A percentile compares a stretch with the other conserved stretches of the same genome.
phyloP scores from a whole-genome alignment of 2,329 filamentous ascomycete genomes.

The Fusarium gaditjirri region DNA sequence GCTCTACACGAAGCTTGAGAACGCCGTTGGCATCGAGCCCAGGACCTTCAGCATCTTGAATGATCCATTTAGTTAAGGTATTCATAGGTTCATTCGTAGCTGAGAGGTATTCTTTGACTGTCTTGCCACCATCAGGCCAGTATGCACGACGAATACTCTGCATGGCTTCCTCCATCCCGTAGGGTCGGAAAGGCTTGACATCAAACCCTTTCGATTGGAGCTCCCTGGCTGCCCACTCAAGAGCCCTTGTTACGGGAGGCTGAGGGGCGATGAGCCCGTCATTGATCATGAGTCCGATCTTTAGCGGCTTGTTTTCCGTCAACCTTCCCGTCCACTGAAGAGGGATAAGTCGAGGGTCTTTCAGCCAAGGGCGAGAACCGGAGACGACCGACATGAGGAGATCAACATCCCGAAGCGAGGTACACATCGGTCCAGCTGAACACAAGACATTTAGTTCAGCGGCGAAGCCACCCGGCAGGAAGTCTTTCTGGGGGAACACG shows the following conservation, averaged over 20 bases:
- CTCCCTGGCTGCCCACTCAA: slow-evolving; percentile 47
- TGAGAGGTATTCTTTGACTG: slow-evolving; percentile 19
- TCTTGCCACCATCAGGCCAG: slow-evolving; percentile 42
- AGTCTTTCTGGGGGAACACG: slow-evolving; percentile 43
- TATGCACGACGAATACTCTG: slow-evolving; percentile 28
- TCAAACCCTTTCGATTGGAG: neutral
- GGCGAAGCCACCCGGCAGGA: slow-evolving; percentile 34
- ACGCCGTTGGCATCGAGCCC: slow-evolving; percentile 28
- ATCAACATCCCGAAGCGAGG: slow-evolving; percentile 49
- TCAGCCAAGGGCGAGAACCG: slow-evolving; percentile 40
- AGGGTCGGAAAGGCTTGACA: slow-evolving; percentile 26
- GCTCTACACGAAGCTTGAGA: slow-evolving; percentile 38
- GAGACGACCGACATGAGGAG: slow-evolving; percentile 47
- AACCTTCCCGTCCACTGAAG: slow-evolving; percentile 43
- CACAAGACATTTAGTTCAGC: slow-evolving; percentile 50
- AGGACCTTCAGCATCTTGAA: slow-evolving; percentile 26
- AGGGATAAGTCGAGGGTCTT: slow-evolving; percentile 47
- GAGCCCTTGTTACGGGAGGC: slow-evolving; percentile 50
- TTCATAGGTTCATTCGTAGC: slow-evolving; percentile 44
- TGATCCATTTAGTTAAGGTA: slow-evolving; percentile 43
- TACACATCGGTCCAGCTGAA: slow-evolving; percentile 50
- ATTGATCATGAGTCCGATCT: slow-evolving; percentile 56
- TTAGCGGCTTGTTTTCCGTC: slow-evolving; percentile 32
- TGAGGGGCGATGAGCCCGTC: slow-evolving; percentile 53
- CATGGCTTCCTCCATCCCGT: slow-evolving; percentile 19